Evolutionary conservation across 2,329 filamentous ascomycete species (phyloP).

Genomic region (Trichoderma hamatum): DNA sequence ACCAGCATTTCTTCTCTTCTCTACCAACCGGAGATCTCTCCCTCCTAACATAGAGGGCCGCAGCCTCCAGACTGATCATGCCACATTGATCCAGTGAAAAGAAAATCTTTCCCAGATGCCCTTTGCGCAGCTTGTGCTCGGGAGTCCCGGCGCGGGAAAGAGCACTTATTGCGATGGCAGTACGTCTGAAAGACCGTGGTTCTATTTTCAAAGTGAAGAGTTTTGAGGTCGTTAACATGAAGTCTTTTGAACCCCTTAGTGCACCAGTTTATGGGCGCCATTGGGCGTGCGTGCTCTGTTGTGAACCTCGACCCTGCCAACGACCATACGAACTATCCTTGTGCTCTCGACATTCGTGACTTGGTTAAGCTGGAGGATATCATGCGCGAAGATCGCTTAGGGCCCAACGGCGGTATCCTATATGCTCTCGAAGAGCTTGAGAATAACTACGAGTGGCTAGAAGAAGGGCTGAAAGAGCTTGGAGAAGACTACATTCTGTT

Average conservation of each 20-base stretch:
- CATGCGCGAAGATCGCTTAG: conserved; percentile 87
- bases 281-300: conserved; percentile 90
- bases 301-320: conserved; percentile 98
- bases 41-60: neutral
- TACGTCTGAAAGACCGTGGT: conserved; percentile 43
- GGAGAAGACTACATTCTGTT: conserved; percentile 93
- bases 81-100: conserved; percentile 31
- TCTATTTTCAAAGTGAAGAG: neutral
- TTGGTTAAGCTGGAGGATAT: conserved; percentile 91
- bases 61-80: conserved; percentile 30
- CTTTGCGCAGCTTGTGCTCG: conserved; percentile 79
- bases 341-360: conserved; percentile 86
- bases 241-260: conserved; percentile 50
- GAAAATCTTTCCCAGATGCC: conserved; percentile 49
- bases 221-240: neutral
- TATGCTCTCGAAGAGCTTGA: conserved; percentile 96
- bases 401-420: conserved; percentile 88
- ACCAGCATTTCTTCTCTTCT: neutral
- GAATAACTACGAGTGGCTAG: conserved; percentile 90
- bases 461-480: conserved; percentile 75
- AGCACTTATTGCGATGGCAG: conserved; percentile 98
- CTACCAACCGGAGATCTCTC: neutral
- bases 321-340: conserved; percentile 85
- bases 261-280: conserved; percentile 96
- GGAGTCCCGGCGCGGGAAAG: conserved; percentile 94